These are phyloP conservation scores for Boeremia lycopersici DNA, from an alignment of 2,329 filamentous ascomycete genomes.

Conservation along the genomic window DNA sequence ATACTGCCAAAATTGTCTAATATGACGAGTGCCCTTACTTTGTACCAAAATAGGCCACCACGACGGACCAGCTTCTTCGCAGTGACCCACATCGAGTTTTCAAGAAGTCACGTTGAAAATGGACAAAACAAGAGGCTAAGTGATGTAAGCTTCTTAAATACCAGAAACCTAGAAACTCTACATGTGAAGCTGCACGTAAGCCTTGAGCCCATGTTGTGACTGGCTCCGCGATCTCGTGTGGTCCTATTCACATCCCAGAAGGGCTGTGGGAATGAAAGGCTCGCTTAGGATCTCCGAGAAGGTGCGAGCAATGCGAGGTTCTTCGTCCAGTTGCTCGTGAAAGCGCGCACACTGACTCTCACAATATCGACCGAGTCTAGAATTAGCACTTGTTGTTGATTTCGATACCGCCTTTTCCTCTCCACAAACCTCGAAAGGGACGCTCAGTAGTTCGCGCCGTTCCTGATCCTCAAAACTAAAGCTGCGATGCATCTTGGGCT, in stretches of 20 bases:
- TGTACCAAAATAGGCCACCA: too few species aligned
- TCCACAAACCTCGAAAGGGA: not conserved
- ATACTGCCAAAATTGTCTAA: not conserved
- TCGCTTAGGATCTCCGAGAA: slow-evolving; percentile 5
- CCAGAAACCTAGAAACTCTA: not conserved
- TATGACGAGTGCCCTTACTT: not conserved
- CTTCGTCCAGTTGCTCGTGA: not conserved
- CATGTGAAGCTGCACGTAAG: not conserved
- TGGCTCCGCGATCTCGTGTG: not conserved
- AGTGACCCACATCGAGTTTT: too few species aligned
- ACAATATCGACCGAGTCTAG: not conserved
- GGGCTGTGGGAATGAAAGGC: slow-evolving; percentile 2
- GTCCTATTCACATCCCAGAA: not conserved
- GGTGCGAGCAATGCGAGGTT: not conserved
- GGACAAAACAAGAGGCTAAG: not conserved
- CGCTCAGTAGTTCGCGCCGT: not conserved
- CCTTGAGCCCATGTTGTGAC: not conserved
- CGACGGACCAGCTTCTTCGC: too few species aligned
- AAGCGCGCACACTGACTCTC: not conserved
- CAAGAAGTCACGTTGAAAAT: too few species aligned
- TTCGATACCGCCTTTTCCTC: not conserved
- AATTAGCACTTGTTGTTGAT: not conserved
- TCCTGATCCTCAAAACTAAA: slow-evolving; percentile 3
- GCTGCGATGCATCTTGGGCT: not conserved
- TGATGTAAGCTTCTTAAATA: not conserved